Evolutionary conservation across 768 basidiomycete species (phyloP).

Genomic region (Cystofilobasidium bisporidii): DNA sequence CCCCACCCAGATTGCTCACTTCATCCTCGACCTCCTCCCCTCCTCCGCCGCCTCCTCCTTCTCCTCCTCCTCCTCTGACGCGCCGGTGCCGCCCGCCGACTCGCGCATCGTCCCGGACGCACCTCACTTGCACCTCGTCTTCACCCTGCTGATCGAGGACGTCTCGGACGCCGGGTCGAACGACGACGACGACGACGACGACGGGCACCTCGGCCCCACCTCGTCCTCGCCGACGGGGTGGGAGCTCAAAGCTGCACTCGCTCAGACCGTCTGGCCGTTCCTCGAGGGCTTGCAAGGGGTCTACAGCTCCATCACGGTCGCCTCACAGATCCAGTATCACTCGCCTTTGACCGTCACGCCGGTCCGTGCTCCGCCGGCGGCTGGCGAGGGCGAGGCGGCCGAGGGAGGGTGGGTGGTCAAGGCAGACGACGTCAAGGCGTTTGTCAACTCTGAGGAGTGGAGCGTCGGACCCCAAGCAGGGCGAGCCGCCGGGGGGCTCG

Average conservation of each 20-base stretch:
- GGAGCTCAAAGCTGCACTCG: slow-evolving; percentile 60
- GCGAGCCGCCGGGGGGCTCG: background rate
- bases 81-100: slow-evolving; percentile 27
- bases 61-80: no score
- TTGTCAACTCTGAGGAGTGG: slow-evolving; percentile 95
- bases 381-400: slow-evolving; percentile 35
- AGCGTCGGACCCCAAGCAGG: slow-evolving; percentile 55
- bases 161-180: slow-evolving; percentile 58
- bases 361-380: no score
- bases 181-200: no score
- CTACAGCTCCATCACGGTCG: slow-evolving; percentile 86
- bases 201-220: slow-evolving; percentile 41
- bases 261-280: slow-evolving; percentile 59
- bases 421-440: slow-evolving; percentile 77
- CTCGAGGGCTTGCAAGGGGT: slow-evolving; percentile 53
- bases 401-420: slow-evolving; percentile 50
- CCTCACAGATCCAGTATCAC: slow-evolving; percentile 88
- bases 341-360: slow-evolving; percentile 80
- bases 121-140: slow-evolving; percentile 72
- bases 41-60: background rate
- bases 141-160: slow-evolving; percentile 87
- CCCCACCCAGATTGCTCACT: background rate
- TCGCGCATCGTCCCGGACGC: slow-evolving; percentile 64
- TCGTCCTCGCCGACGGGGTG: slow-evolving; percentile 44
- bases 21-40: background rate